These are phyloP conservation scores for Polygonum maritimum DNA, from an alignment of 148 eudicot genomes.

Conservation along the genomic window DNA sequence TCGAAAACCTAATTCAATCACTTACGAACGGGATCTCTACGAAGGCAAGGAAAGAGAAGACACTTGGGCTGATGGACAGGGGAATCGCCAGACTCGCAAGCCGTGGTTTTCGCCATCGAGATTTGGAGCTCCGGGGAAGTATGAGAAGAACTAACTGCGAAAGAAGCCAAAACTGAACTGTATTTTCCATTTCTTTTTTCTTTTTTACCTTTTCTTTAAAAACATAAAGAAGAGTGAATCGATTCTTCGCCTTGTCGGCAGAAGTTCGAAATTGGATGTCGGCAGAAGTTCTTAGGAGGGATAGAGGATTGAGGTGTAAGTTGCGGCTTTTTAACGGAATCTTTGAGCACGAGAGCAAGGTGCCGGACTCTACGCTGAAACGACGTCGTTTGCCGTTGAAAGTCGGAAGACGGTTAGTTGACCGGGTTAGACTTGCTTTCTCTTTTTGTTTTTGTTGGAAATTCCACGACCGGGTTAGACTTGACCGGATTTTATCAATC, in stretches of 20 bases:
- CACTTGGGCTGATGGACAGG: background rate
- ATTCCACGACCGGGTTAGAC: background rate
- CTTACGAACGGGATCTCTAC: constrained; percentile 7
- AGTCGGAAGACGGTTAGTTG: background rate
- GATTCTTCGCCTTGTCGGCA: constrained; percentile 8
- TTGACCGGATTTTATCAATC: no score
- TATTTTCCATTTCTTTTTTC: background rate
- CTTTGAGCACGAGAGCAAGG: background rate
- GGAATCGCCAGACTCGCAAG: background rate
- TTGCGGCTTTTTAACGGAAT: background rate
- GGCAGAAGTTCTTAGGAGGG: constrained; percentile 3
- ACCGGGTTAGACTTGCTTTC: background rate
- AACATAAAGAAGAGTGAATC: background rate
- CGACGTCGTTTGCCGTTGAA: background rate
- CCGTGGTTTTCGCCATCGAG: background rate
- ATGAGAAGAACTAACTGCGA: background rate
- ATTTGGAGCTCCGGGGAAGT: constrained; percentile 4
- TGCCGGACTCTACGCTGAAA: background rate
- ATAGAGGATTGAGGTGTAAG: background rate
- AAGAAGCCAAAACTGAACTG: constrained; percentile 4
- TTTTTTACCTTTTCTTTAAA: background rate
- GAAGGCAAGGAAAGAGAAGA: constrained; percentile 2
- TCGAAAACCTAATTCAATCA: background rate
- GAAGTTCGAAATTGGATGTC: background rate
- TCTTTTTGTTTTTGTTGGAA: background rate